These are phyloP conservation scores for Trametes cubensis DNA, from an alignment of 768 basidiomycete genomes.

Conservation along the genomic window DNA sequence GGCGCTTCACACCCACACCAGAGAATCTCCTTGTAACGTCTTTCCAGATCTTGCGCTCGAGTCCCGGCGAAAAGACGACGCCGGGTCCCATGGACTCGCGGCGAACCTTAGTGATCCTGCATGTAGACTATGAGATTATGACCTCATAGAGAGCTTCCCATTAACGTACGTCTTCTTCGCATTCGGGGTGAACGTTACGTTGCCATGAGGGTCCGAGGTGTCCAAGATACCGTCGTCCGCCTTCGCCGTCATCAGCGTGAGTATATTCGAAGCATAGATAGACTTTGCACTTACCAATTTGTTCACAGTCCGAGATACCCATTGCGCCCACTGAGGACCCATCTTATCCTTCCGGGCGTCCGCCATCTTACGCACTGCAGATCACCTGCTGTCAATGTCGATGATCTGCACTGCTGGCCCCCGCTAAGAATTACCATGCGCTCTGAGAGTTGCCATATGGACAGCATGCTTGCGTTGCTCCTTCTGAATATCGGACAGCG, in stretches of 20 bases:
- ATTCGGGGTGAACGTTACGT: constrained; percentile 43
- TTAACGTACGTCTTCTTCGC: constrained; percentile 50
- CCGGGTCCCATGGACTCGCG: constrained; percentile 35
- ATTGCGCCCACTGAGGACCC: constrained; percentile 52
- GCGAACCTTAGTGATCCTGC: constrained; percentile 40
- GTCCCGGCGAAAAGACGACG: constrained; percentile 30
- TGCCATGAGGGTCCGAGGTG: constrained; percentile 39
- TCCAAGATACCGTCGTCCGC: constrained; percentile 48
- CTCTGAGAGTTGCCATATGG: constrained; percentile 49
- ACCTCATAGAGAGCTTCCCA: not conserved
- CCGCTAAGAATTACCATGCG: constrained; percentile 43
- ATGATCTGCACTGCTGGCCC: not conserved
- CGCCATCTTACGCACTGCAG: constrained; percentile 49
- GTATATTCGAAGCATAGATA: not conserved
- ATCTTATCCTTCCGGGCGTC: constrained; percentile 46
- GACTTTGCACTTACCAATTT: constrained; percentile 39
- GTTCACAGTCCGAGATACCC: constrained; percentile 49
- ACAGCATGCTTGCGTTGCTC: constrained; percentile 49
- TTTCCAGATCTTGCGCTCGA: constrained; percentile 45
- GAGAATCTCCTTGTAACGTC: constrained; percentile 36
- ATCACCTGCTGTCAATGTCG: not conserved
- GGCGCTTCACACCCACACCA: constrained; percentile 33
- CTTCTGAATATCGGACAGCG: constrained; percentile 47
- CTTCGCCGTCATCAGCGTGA: constrained; percentile 30
- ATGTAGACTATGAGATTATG: constrained; percentile 5